Base-by-base conservation (phyloP, 805 yeast species). In the Torulaspora quercuum region DNA sequence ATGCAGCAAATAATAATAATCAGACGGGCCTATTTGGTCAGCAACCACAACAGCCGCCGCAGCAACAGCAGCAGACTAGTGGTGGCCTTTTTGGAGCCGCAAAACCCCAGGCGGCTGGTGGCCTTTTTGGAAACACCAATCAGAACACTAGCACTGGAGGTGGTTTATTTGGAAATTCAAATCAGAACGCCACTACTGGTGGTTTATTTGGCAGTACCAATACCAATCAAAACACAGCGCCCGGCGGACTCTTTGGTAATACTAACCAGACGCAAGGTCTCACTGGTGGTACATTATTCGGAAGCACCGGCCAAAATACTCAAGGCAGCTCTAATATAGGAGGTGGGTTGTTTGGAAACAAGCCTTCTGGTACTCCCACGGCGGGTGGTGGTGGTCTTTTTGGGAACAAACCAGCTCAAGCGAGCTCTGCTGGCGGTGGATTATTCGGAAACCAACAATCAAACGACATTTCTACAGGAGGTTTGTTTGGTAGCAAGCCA, bases 131-230 rank as follows among this genome's bases (percentile, higher is more conserved):
- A 23, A 40, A 35, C 27, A 36, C 39, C 14, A 37, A 27, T 37
- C 48, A 38, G 20, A 27, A 48, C 9, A 38, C 41, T 30, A 47
- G 46, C 10, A 32, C 42, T 10, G 48, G 39, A 18, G 66, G 67
- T 19, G 69, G 69, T 2, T 44, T 67, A 7, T 66, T 67, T 46
- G 69, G 70, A 5, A 21, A 16, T 17, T 17, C 25, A 13, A 37
- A 29, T 31, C 37, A 37, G n/a, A 36, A 29, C 46, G 14, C 27
- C 21, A 22, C 27, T 23, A 35, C 35, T 11, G 41, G 44, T 9
- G 37, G 44, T 11, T 14, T 41, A 17, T 35, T 41, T 27, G 37
- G 41, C 13, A 31, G 17, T 21, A 15, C 17, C 14, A 31, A 23
- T 3, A 65, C 63, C n/a, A 45, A 45, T 15, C 46, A 40, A 34